These are phyloP conservation scores for Sugiyamaella japonica DNA, from an alignment of 1,139 yeast species.

Conservation along the genomic window DNA sequence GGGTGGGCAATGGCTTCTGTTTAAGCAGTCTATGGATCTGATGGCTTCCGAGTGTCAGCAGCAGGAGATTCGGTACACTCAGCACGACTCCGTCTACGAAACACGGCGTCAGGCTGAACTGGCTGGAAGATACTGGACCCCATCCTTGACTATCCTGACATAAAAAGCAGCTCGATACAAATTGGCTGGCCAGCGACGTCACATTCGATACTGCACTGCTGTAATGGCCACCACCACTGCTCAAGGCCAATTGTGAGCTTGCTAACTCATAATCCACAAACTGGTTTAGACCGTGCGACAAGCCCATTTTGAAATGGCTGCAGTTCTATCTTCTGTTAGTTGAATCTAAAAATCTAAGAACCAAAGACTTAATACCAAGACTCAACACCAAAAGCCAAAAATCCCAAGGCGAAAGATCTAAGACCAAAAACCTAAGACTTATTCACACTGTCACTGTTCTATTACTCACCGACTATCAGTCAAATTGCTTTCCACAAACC, in stretches of 20 bases:
- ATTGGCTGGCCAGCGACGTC: background rate
- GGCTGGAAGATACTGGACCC: conserved; percentile 61
- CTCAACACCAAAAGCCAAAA: too few species aligned
- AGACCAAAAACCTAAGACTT: too few species aligned
- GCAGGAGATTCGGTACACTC: conserved; percentile 51
- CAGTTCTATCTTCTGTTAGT: too few species aligned
- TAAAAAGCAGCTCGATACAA: conserved; percentile 8
- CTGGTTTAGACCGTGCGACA: conserved; percentile 13
- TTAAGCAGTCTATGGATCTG: conserved; percentile 42
- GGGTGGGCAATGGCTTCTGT: conserved; percentile 35
- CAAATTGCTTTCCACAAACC: too few species aligned
- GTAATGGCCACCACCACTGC: background rate
- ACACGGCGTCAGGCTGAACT: conserved; percentile 78
- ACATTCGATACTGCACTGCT: background rate
- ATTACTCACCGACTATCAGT: too few species aligned
- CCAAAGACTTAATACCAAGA: too few species aligned
- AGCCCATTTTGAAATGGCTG: background rate
- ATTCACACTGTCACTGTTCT: too few species aligned
- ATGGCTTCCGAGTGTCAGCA: conserved; percentile 55
- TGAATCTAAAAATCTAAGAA: too few species aligned
- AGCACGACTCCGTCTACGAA: conserved; percentile 70
- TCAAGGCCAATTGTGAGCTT: conserved; percentile 10
- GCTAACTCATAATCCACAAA: conserved; percentile 13
- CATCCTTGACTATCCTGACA: conserved; percentile 65
- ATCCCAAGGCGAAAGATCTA: too few species aligned